These are phyloP conservation scores for Mallotus nudiflorus DNA, from an alignment of 345 rosid genomes.

Conservation along the genomic window DNA sequence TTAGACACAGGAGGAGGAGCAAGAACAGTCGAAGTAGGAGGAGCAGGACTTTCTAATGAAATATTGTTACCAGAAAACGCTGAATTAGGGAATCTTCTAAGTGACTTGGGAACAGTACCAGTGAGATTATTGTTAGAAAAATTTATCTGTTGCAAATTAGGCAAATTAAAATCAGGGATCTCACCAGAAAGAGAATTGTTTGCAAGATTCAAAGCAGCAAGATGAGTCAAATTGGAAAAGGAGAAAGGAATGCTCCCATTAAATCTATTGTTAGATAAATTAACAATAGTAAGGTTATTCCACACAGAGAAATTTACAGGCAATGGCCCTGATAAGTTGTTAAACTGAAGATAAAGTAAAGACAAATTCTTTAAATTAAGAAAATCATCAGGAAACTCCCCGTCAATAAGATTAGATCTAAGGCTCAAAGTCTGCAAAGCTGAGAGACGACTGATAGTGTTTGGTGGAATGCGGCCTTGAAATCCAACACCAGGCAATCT, in stretches of 20 bases:
- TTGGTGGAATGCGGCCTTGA: conserved; percentile 63
- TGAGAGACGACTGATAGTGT: conserved; percentile 70
- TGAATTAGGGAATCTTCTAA: conserved; percentile 55
- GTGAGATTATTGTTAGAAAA: conserved; percentile 62
- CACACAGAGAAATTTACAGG: conserved; percentile 57
- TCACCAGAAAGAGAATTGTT: conserved; percentile 80
- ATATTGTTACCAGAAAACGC: conserved; percentile 68
- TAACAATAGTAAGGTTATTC: conserved; percentile 61
- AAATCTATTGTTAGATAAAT: conserved; percentile 75
- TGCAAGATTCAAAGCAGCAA: conserved; percentile 66
- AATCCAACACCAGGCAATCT: conserved; percentile 88
- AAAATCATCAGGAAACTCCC: conserved; percentile 71
- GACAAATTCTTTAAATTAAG: conserved; percentile 58
- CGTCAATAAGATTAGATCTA: conserved; percentile 66
- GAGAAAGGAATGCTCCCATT: conserved; percentile 66
- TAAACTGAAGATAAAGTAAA: conserved; percentile 72
- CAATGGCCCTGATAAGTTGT: conserved; percentile 65
- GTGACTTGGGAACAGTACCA: conserved; percentile 64
- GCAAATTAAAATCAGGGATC: conserved; percentile 61
- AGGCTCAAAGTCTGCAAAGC: conserved; percentile 77
- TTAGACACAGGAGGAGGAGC: conserved; percentile 29
- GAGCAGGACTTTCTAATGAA: conserved; percentile 33
- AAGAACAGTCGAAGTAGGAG: conserved; percentile 35
- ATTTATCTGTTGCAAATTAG: conserved; percentile 53
- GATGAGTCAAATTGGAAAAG: conserved; percentile 58